Percentiles rank a stretch among this genome's conserved stretches.
phyloP scores from a whole-genome alignment of 2,329 filamentous ascomycete genomes.

The Fusarium pilosicola region DNA sequence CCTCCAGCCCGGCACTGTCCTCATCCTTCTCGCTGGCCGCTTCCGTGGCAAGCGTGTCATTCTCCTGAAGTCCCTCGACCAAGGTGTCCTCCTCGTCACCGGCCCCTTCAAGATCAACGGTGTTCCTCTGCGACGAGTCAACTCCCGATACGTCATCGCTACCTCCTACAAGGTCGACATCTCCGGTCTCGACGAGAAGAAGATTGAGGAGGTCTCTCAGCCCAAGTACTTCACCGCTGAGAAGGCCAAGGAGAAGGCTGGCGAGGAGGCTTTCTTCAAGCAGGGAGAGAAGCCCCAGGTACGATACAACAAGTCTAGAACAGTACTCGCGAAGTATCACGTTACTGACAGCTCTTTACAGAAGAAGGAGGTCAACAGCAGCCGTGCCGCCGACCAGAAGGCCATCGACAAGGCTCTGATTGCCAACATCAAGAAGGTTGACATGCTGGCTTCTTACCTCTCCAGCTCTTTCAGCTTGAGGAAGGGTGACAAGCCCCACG shows the following conservation, averaged over 20 bases:
- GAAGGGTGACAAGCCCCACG: conserved; percentile 99
- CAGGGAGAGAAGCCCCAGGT: conserved; percentile 98
- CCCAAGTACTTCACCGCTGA: conserved; percentile 96
- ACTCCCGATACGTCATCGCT: conserved; percentile 92
- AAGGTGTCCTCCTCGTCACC: conserved; percentile 98
- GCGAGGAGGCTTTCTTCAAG: conserved; percentile 99
- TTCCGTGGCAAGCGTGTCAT: conserved; percentile 99
- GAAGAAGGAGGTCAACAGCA: conserved; percentile 97
- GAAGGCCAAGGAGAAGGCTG: conserved; percentile 93
- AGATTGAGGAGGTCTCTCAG: conserved; percentile 81
- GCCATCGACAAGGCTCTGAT: conserved; percentile 96
- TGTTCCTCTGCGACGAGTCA: conserved; percentile 94
- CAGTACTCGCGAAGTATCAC: not conserved
- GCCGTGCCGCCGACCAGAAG: conserved; percentile 97
- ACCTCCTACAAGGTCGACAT: conserved; percentile 88
- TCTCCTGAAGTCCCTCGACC: conserved; percentile 96
- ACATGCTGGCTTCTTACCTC: conserved; percentile 93
- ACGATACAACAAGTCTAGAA: conserved; percentile 50
- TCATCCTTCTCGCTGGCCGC: conserved; percentile 98
- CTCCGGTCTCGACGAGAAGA: conserved; percentile 85
- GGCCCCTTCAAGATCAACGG: conserved; percentile 99
- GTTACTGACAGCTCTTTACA: conserved; percentile 56
- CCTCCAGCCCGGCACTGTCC: conserved; percentile 92
- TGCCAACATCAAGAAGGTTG: conserved; percentile 98
- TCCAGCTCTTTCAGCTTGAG: conserved; percentile 96